Percentiles rank a stretch among this genome's conserved stretches.
Conservation (phyloP, 1,284 basidiomycete genomes). For the Papiliotrema fonsecae region DNA sequence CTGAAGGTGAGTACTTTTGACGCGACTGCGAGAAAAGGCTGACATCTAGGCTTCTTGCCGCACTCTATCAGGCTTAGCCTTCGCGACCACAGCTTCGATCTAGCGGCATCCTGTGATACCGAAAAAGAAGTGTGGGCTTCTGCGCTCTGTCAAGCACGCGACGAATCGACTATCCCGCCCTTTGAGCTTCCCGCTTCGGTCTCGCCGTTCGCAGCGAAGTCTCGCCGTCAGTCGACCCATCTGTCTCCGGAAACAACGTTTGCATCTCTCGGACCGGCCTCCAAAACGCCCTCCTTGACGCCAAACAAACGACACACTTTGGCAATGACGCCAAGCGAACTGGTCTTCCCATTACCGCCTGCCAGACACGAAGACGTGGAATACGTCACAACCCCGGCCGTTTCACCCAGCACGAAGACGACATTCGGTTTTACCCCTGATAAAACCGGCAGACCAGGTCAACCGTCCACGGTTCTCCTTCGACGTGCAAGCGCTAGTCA, state of each 20-base stretch:
- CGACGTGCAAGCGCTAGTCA: conserved; percentile 64
- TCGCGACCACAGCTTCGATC: conserved; percentile 66
- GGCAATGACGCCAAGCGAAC: conserved; percentile 10
- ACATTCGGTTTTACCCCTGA: conserved; percentile 19
- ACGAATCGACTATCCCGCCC: conserved; percentile 38
- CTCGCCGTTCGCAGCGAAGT: conserved; percentile 22
- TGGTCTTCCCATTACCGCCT: not conserved
- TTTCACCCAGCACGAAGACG: conserved; percentile 18
- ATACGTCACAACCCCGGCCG: conserved; percentile 5
- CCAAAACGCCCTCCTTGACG: conserved; percentile 3
- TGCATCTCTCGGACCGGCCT: no score
- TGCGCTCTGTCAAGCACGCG: conserved; percentile 53
- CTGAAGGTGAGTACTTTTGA: conserved; percentile 54
- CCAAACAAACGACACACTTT: conserved; percentile 31
- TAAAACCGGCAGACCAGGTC: conserved; percentile 5
- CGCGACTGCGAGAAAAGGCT: conserved; percentile 14
- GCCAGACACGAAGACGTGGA: not conserved
- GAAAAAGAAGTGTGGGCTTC: conserved; percentile 81
- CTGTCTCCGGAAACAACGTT: not conserved
- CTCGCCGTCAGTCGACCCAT: conserved; percentile 21
- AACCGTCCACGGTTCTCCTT: conserved; percentile 59
- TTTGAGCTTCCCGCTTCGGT: conserved; percentile 46
- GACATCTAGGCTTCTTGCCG: conserved; percentile 61
- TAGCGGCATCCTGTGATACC: conserved; percentile 68
- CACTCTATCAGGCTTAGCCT: conserved; percentile 71